Evolutionary conservation across 116 monocot genomes (phyloP), one percentile per base, ranked within the genome.

Genomic region (Iris pallida): DNA sequence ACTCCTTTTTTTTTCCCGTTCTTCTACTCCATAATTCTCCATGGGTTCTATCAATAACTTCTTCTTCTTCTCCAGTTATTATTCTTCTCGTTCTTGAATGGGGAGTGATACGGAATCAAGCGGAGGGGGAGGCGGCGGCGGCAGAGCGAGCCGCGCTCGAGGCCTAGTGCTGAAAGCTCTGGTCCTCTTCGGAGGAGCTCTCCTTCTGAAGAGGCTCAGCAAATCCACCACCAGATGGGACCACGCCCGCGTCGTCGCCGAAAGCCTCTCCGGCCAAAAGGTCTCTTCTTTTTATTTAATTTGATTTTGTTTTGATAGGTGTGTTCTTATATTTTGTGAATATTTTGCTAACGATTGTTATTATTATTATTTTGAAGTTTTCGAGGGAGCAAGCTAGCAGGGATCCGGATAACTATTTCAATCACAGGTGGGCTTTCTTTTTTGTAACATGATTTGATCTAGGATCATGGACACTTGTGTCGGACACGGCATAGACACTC

Each of bases 381-480:
- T 88, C 95, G 42, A 62, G 84, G 55, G 95, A 95, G 79, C 95
- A 95, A 57, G 95, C 95, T 57, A 71, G 78, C 54, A 85, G 87
- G 60, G 95, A 95, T 55, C 86, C 95, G 17, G 86, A 86, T 55
- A 86, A 80, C 53, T 91, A 86, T 66, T 88, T 91, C 77, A 95
- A 91, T 73, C 73, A 91, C 41, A 95, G 95, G 95, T 91, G 45
- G 45, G 71, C 10, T 55, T 30, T 30, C 30, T 30, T 0, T 30
- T 0, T 30, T 3, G 3, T 30, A 30, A 30, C 30, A 30, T 3
- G 30, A 1, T 30, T 30, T 30, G 30, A 30, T 30, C 30, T 30
- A 30, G 30, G 30, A 30, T 30, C 30, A 30, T 3, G 30, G 30
- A 30, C 30, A 30, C 30, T 30, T 3, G 30, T 30, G 30, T 30